phyloP scores from a whole-genome alignment of 2,329 filamentous ascomycete species.

The Blastomyces parvus region DNA sequence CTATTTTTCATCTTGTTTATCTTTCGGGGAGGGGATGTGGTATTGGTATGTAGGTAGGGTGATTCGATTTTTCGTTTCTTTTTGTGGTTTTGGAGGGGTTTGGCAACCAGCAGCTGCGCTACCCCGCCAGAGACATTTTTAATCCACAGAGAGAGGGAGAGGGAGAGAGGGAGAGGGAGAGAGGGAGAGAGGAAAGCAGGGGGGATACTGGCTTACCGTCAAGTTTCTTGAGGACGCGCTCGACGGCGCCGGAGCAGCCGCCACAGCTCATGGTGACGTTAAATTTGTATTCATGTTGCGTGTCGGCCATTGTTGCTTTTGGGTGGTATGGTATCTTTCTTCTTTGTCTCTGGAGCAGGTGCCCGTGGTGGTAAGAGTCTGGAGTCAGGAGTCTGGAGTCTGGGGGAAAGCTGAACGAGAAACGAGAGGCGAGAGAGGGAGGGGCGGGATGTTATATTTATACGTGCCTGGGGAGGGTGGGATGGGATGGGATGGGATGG shows the following conservation, averaged over 20 bases:
- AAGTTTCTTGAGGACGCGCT: slow-evolving; percentile 84
- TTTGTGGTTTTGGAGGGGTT: too few relatives aligned
- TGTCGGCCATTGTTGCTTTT: slow-evolving; percentile 16
- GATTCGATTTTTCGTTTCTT: neutral
- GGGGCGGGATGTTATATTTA: neutral
- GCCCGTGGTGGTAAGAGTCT: neutral
- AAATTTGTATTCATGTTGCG: slow-evolving; percentile 89
- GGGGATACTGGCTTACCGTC: slow-evolving; percentile 53
- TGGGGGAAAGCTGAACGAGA: too few relatives aligned
- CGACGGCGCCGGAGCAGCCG: slow-evolving; percentile 90
- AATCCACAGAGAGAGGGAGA: too few relatives aligned
- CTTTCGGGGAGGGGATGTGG: too few relatives aligned
- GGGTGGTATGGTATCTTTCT: too few relatives aligned
- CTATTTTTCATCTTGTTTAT: neutral
- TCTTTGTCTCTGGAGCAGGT: neutral
- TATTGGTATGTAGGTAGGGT: neutral
- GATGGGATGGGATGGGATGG: neutral
- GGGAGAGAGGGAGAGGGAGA: slow-evolving; percentile 4
- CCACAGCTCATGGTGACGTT: slow-evolving; percentile 88
- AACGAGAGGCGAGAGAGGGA: too few relatives aligned
- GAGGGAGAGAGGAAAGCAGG: too few relatives aligned
- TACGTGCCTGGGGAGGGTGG: neutral
- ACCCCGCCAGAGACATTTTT: too few relatives aligned
- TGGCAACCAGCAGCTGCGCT: too few relatives aligned
- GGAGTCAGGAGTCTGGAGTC: too few relatives aligned